Conservation (phyloP, 2,329 filamentous ascomycete genomes). For the Aspergillus fumigatus region DNA sequence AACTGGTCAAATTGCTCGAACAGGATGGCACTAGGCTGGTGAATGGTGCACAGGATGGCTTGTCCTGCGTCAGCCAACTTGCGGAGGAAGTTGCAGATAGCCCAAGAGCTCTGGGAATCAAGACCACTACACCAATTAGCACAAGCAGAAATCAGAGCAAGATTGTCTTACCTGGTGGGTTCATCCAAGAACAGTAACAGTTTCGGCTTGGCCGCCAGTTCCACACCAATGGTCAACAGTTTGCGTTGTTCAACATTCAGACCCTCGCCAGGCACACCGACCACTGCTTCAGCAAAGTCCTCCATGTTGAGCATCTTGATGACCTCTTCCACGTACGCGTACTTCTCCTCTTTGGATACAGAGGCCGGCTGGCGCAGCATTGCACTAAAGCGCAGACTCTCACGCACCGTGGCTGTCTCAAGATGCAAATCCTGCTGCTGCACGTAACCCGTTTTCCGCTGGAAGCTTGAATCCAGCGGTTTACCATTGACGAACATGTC, state of each 20-base stretch:
- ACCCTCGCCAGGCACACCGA: slow-evolving; percentile 80
- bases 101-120: slow-evolving; percentile 86
- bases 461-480: slow-evolving; percentile 53
- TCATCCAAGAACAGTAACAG: slow-evolving; percentile 87
- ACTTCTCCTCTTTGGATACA: slow-evolving; percentile 68
- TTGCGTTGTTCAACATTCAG: slow-evolving; percentile 59
- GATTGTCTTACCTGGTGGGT: slow-evolving; percentile 57
- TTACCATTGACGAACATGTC: slow-evolving; percentile 75
- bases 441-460: slow-evolving; percentile 46
- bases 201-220: slow-evolving; percentile 83
- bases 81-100: slow-evolving; percentile 76
- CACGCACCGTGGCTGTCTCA: slow-evolving; percentile 76
- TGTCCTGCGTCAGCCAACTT: slow-evolving; percentile 83
- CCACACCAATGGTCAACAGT: slow-evolving; percentile 84
- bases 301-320: slow-evolving; percentile 86
- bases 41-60: slow-evolving; percentile 87
- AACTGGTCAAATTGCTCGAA: slow-evolving; percentile 74
- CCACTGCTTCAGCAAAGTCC: slow-evolving; percentile 79
- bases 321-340: slow-evolving; percentile 80
- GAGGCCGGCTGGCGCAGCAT: slow-evolving; percentile 73
- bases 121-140: slow-evolving; percentile 57
- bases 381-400: slow-evolving; percentile 80
- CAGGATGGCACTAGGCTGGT: slow-evolving; percentile 85
- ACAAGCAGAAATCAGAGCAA: background rate
- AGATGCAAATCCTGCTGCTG: slow-evolving; percentile 89